Evolutionary conservation across 148 eudicot genomes (phyloP).

Genomic region (Vaccinium macrocarpon): DNA sequence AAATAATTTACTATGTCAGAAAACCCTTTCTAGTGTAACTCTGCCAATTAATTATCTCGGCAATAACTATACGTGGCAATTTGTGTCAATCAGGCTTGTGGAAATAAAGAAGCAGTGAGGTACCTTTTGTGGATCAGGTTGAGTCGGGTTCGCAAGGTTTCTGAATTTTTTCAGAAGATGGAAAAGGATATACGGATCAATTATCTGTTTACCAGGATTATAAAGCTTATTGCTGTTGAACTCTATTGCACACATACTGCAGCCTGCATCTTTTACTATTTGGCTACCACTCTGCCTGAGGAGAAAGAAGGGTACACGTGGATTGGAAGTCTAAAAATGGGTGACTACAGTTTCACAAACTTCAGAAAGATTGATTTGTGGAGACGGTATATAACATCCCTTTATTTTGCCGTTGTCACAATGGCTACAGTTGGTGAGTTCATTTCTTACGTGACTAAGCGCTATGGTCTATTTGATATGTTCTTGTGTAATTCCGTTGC

Average conservation of each 20-base stretch:
- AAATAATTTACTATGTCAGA: background rate
- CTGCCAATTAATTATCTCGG: background rate
- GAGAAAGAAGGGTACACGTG: conserved; percentile 87
- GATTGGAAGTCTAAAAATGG: conserved; percentile 89
- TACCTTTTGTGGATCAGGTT: conserved; percentile 79
- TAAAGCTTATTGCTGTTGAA: conserved; percentile 81
- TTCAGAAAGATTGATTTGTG: conserved; percentile 81
- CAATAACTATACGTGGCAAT: background rate
- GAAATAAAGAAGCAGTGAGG: conserved; percentile 64
- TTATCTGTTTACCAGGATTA: conserved; percentile 69
- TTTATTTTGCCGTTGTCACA: conserved; percentile 90
- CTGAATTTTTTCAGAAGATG: conserved; percentile 50
- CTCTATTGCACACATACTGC: conserved; percentile 97
- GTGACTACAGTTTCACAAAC: conserved; percentile 70
- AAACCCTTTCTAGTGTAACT: background rate
- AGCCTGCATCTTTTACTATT: conserved; percentile 89
- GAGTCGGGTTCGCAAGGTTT: conserved; percentile 65
- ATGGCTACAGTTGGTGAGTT: conserved; percentile 95
- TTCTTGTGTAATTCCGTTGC: background rate
- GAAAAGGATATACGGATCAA: conserved; percentile 97
- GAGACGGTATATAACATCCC: conserved; percentile 71
- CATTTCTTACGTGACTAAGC: conserved; percentile 7
- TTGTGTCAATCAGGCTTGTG: conserved; percentile 45
- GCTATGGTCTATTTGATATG: background rate
- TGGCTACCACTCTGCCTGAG: conserved; percentile 81